phyloP scores from a whole-genome alignment of 2,329 filamentous ascomycete genomes.

The Penicillium verrucosum region DNA sequence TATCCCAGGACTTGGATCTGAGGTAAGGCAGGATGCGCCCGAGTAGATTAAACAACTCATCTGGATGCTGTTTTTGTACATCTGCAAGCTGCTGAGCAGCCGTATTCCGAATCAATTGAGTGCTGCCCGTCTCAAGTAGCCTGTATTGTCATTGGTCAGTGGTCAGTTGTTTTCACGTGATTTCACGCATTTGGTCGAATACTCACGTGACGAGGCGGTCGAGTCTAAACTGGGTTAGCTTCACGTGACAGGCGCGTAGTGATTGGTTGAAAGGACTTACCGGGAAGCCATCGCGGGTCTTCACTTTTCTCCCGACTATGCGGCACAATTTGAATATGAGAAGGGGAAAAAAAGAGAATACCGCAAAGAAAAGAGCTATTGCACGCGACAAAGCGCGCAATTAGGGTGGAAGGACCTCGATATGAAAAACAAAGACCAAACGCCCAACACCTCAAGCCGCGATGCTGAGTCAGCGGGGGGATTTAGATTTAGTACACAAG shows the following conservation, averaged over 20 bases:
- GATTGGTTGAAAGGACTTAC: conserved; percentile 33
- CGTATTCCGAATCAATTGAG: conserved; percentile 90
- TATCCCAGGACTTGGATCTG: conserved; percentile 95
- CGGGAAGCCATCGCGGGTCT: conserved; percentile 42
- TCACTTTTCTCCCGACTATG: conserved; percentile 26
- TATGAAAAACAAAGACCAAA: conserved; percentile 16
- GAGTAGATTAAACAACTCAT: conserved; percentile 93
- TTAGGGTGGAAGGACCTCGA: conserved; percentile 8
- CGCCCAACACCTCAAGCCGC: conserved; percentile 17
- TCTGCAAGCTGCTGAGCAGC: conserved; percentile 95
- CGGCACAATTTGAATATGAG: conserved; percentile 18
- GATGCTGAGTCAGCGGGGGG: conserved; percentile 24
- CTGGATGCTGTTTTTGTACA: conserved; percentile 95
- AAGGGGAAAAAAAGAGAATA: conserved; percentile 9
- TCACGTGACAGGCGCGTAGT: conserved; percentile 24
- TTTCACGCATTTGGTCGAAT: neutral
- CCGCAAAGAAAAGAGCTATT: conserved; percentile 10
- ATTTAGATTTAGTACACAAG: conserved; percentile 28
- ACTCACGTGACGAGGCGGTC: conserved; percentile 85
- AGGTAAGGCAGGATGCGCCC: conserved; percentile 94
- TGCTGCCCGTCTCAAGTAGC: conserved; percentile 95
- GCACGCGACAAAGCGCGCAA: conserved; percentile 14
- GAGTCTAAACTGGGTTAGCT: conserved; percentile 56
- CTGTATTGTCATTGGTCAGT: conserved; percentile 49
- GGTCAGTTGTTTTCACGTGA: neutral